These are phyloP conservation scores for Cercis canadensis DNA, from an alignment of 306 rosid genomes.

Conservation along the genomic window DNA sequence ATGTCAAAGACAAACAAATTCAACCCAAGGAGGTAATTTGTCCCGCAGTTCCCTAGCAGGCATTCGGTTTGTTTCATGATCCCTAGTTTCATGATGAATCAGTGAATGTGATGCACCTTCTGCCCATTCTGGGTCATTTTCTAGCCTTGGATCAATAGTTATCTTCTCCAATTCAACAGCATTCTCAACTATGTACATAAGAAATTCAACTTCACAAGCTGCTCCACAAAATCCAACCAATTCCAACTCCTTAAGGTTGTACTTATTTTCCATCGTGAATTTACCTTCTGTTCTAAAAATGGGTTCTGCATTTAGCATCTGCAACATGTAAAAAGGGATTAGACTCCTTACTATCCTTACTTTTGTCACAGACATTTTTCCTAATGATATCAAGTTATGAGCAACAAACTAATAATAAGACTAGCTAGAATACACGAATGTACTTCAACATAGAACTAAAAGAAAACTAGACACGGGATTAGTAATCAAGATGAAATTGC, in stretches of 20 bases:
- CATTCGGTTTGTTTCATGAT: constrained; percentile 32
- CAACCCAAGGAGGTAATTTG: constrained; percentile 33
- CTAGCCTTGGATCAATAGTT: constrained; percentile 43
- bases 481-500: no score
- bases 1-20: constrained; percentile 34
- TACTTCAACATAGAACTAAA: no score
- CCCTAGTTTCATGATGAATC: constrained; percentile 26
- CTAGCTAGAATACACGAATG: no score
- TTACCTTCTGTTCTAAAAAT: neutral
- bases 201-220: constrained; percentile 41
- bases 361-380: neutral
- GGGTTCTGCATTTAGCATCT: constrained; percentile 40
- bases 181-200: constrained; percentile 27
- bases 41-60: constrained; percentile 23
- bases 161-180: constrained; percentile 41
- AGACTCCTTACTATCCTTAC: neutral
- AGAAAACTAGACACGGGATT: no score
- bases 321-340: constrained; percentile 24
- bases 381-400: no score
- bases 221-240: constrained; percentile 46
- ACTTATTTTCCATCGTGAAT: constrained; percentile 8
- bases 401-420: no score
- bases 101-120: neutral
- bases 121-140: constrained; percentile 25
- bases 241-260: constrained; percentile 41